Base-by-base conservation (phyloP, 306 rosid species). In the Acmispon strigosus region DNA sequence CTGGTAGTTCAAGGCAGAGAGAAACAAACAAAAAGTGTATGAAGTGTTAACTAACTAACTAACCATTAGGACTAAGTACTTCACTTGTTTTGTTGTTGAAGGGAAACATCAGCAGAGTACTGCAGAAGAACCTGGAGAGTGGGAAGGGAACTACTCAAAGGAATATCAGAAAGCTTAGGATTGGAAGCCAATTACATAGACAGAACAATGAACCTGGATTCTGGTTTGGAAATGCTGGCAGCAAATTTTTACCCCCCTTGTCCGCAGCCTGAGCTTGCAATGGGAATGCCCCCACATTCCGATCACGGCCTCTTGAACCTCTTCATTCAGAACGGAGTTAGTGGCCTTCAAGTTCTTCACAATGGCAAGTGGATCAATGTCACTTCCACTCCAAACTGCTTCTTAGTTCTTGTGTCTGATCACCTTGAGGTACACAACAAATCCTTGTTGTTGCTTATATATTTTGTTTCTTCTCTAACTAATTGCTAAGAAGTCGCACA, bases 231-330 rank as follows among this genome's bases (percentile, higher is more conserved):
- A 56, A 2, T 74, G 47, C 42, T 84, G 2, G 67, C 53, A 14
- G 89, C 83, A 66, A 90, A 87, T 69, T 27, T 87, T 0, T 87
- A 85, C 61, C 92, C 91, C 18, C 86, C 91, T 32, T 90, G 96
- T 76, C 92, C 92, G 0, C 85, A 82, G 51, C 89, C 92, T 0
- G 89, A 90, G 20, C 74, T 80, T 20, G 89, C 89, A 67, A 57
- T 87, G 80, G 92, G 96, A 36, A 66, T 90, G 72, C 92, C 89
- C 6, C 85, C 91, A 19, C 96, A 90, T 84, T 84, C 91, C 4
- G 96, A 90, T 59, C 88, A 82, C 10, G 90, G 84, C 78, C 81
- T 87, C 47, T 52, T 90, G 47, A 85, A 85, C 68, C 55, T 84
- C 18, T 81, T 87, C 42, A 57, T 71, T 8, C 86, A 85, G 43